Base-by-base conservation (phyloP, 805 yeast species). In the Huiozyma sinensis region DNA sequence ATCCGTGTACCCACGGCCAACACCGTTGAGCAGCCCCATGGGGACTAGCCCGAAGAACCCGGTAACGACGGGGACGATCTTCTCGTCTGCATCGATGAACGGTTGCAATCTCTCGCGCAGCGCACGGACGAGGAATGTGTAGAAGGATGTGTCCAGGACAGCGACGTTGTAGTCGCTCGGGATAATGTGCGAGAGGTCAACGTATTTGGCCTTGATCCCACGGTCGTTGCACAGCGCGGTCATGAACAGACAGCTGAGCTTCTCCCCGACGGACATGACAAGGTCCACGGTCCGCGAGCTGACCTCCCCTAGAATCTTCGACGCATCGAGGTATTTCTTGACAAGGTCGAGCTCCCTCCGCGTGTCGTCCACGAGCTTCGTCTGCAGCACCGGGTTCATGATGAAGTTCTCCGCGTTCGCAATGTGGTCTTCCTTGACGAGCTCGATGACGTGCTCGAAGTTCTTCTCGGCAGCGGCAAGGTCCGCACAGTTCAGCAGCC, bases 1-100 rank as follows among this genome's bases (percentile, higher is more conserved):
- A 63, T 92, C 98, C 7, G 98, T 92, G 66, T 92, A 92, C 34
- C 98, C 98, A 60, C 98, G 79, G 38, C 98, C 98, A 45, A 92
- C 95, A 42, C 94, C 86, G 56, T 83, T 83, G 51, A 92, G 69
- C 45, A 92, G 69, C 11, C 98, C 97, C 51, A 96, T 97, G 32
- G 97, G 97, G n/a, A 92, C 83, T 33, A 78, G 71, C 28, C 98
- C 98, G 56, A 92, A 92, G 63, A 86, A 92, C 2, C 98, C 98
- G 30, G 98, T 92, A 45, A 92, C 72, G 1, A 92, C 96, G 1
- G 98, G 98, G 24, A 89, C 81, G 11, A 73, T 61, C 28, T 51
- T 50, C 34, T 56, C 63, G 31, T 63, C 59, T 33, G 66, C 50
- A 11, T 56, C 56, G 12, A 67, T 68, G 32, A 75, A 56, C 10